Conservation (phyloP, 2,329 filamentous ascomycete species). For the Ceratocystis papillata region DNA sequence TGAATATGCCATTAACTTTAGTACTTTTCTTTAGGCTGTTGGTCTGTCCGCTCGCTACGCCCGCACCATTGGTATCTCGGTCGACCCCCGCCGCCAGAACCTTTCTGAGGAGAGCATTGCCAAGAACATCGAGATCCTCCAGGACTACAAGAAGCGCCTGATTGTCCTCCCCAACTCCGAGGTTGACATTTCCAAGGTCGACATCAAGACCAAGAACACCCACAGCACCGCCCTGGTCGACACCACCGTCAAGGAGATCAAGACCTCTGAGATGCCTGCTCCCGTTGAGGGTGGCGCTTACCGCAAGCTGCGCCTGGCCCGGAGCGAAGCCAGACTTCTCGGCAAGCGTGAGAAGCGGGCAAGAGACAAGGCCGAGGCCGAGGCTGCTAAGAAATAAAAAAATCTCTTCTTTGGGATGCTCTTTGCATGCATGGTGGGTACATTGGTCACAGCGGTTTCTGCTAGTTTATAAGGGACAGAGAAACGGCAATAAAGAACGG, state of each 20-base stretch:
- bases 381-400: slow-evolving; percentile 77
- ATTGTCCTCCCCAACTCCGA: slow-evolving; percentile 87
- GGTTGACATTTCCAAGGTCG: slow-evolving; percentile 61
- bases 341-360: slow-evolving; percentile 89
- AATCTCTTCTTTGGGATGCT: slow-evolving; percentile 28
- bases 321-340: slow-evolving; percentile 68
- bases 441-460: slow-evolving; percentile 23
- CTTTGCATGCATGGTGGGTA: slow-evolving; percentile 21
- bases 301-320: slow-evolving; percentile 70
- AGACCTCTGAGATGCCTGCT: slow-evolving; percentile 69
- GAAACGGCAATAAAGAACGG: slow-evolving; percentile 29
- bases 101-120: slow-evolving; percentile 89
- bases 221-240: slow-evolving; percentile 59
- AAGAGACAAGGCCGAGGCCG: slow-evolving; percentile 76
- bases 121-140: slow-evolving; percentile 92
- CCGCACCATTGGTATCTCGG: slow-evolving; percentile 89
- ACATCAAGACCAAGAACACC: slow-evolving; percentile 41
- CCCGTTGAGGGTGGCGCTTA: slow-evolving; percentile 73
- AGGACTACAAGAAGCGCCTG: slow-evolving; percentile 91
- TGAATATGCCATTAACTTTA: slow-evolving; percentile 25
- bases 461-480: slow-evolving; percentile 24
- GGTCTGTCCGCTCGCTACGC: slow-evolving; percentile 90
- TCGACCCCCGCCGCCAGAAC: slow-evolving; percentile 95
- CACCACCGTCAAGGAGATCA: slow-evolving; percentile 60
- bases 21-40: slow-evolving; percentile 58